A percentile compares a stretch with the other conserved stretches of the same genome.
Evolutionary conservation across 441 rosid genomes (phyloP).

Genomic region (Breynia disticha): DNA sequence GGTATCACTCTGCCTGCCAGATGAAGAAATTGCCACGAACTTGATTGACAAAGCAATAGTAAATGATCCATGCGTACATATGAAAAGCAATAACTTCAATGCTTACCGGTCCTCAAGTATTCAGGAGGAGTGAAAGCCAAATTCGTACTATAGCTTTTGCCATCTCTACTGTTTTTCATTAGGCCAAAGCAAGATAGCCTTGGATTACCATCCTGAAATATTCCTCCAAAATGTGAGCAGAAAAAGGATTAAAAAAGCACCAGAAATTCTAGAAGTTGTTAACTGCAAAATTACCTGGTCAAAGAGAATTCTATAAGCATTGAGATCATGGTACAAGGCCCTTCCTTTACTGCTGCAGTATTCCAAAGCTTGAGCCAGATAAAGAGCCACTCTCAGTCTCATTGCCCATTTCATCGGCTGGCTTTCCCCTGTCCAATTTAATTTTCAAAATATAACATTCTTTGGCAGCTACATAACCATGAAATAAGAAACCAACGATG

Average conservation of each 20-base stretch:
- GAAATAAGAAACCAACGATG: too few relatives aligned
- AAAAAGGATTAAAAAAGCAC: constrained; percentile 8
- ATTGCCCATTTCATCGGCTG: constrained; percentile 97
- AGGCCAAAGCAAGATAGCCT: constrained; percentile 96
- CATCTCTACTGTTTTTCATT: constrained; percentile 97
- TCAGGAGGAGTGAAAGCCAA: constrained; percentile 99
- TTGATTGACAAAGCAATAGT: constrained; percentile 7
- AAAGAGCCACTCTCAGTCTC: constrained; percentile 90
- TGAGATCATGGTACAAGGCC: constrained; percentile 88
- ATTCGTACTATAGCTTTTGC: constrained; percentile 96
- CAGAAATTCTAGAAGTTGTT: constrained; percentile 8
- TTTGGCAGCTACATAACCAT: too few relatives aligned
- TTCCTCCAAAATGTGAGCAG: constrained; percentile 14
- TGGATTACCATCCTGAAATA: constrained; percentile 84
- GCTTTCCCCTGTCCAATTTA: constrained; percentile 70
- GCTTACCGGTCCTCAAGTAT: constrained; percentile 81
- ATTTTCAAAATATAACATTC: not conserved
- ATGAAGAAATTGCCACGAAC: constrained; percentile 12
- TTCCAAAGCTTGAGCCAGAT: constrained; percentile 87
- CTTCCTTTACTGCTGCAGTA: constrained; percentile 87
- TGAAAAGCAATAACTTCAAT: not conserved
- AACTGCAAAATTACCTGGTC: constrained; percentile 52
- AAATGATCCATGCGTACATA: not conserved
- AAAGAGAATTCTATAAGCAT: constrained; percentile 88
- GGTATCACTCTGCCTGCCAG: constrained; percentile 81